Conservation (phyloP, 179 eudicot species). For the Patellifolia procumbens region DNA sequence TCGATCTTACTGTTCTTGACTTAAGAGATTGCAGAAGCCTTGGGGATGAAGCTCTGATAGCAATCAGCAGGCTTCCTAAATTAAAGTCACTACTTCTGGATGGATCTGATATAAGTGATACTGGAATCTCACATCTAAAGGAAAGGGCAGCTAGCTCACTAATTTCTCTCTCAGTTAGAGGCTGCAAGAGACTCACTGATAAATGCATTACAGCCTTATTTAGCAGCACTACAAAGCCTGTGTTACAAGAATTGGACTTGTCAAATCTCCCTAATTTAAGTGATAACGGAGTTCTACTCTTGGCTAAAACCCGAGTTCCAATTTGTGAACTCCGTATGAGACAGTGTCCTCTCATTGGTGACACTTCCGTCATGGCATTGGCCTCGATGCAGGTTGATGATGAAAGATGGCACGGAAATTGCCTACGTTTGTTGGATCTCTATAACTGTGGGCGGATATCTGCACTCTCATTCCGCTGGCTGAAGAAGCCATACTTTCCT, state of each 20-base stretch:
- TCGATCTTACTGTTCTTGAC: slow-evolving; percentile 71
- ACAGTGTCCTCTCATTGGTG: slow-evolving; percentile 86
- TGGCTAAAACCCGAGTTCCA: slow-evolving; percentile 64
- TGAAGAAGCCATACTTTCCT: slow-evolving; percentile 91
- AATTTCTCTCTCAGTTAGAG: slow-evolving; percentile 66
- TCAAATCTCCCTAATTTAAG: slow-evolving; percentile 82
- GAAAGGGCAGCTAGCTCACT: slow-evolving; percentile 50
- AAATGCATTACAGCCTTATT: slow-evolving; percentile 65
- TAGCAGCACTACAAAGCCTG: slow-evolving; percentile 44
- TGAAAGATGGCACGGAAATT: slow-evolving; percentile 69
- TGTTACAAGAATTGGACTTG: slow-evolving; percentile 74
- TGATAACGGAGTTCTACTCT: slow-evolving; percentile 62
- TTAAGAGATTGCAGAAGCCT: slow-evolving; percentile 89
- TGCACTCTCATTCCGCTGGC: slow-evolving; percentile 73
- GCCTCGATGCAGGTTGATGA: slow-evolving; percentile 89
- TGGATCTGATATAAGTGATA: slow-evolving; percentile 77
- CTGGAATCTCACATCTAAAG: slow-evolving; percentile 64
- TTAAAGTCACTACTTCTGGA: slow-evolving; percentile 69
- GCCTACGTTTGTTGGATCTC: slow-evolving; percentile 72
- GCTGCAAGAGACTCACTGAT: slow-evolving; percentile 96
- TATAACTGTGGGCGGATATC: slow-evolving; percentile 86
- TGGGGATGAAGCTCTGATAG: slow-evolving; percentile 82
- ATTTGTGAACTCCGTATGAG: slow-evolving; percentile 74
- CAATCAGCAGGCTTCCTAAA: slow-evolving; percentile 60
- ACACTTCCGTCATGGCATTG: slow-evolving; percentile 82